phyloP scores from a whole-genome alignment of 441 rosid species.

The Isatis lusitanica region DNA sequence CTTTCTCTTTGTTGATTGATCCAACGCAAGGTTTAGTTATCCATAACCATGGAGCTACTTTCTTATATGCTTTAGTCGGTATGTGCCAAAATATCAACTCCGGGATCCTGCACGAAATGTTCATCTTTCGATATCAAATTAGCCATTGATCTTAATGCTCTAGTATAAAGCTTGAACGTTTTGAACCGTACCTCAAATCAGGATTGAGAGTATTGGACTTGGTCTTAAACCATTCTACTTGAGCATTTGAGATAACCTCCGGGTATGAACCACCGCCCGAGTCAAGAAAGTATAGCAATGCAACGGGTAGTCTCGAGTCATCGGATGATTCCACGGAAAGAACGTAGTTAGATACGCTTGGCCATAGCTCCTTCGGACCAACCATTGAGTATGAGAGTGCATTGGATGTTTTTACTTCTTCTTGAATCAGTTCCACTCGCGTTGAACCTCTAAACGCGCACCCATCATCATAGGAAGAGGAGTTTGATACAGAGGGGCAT shows the following conservation, averaged over 20 bases:
- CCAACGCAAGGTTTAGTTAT: constrained; percentile 75
- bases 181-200: constrained; percentile 49
- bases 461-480: constrained; percentile 36
- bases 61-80: constrained; percentile 74
- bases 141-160: not conserved
- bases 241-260: constrained; percentile 66
- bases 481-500: constrained; percentile 44
- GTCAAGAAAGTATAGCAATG: constrained; percentile 75
- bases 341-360: constrained; percentile 77
- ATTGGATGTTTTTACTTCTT: constrained; percentile 42
- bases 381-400: constrained; percentile 46
- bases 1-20: constrained; percentile 71
- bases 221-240: constrained; percentile 70
- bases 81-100: constrained; percentile 92
- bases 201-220: constrained; percentile 64
- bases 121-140: not conserved
- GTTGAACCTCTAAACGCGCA: constrained; percentile 63
- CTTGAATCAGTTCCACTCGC: constrained; percentile 56
- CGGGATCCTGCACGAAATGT: constrained; percentile 49
- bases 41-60: constrained; percentile 65
- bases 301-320: constrained; percentile 39
- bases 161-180: not conserved
- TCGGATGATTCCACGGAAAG: constrained; percentile 46
- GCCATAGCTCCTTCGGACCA: constrained; percentile 77
- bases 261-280: constrained; percentile 95